Evolutionary conservation across 371 early-diverging fungal genomes (phyloP), one percentile per base, ranked within the genome.

Genomic region (Circinella minor): DNA sequence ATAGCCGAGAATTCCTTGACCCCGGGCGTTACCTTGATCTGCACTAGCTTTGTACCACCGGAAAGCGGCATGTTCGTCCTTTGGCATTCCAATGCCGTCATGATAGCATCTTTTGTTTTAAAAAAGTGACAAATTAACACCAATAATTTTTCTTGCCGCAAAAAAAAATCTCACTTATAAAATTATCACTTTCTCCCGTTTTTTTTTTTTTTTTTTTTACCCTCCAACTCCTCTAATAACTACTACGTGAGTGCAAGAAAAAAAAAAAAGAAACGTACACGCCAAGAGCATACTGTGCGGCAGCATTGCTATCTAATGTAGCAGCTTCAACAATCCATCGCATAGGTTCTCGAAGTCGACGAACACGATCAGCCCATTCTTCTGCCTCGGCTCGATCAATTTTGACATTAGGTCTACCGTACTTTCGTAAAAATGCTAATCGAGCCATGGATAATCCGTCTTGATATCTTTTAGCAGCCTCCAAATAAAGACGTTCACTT

Each of bases 301-400:
- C 77, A 61, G 83, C 69, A 69, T 86, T 70, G 55, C 74, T 65
- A 36, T 85, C 74, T 38, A 76, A 48, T 8, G 82, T 80, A n/a
- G 71, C 71, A 15, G 66, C 67, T 38, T 71, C 66, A 9, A 66
- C 67, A 17, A 71, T 71, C 71, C 66, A 71, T 18, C 63, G 38
- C 43, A 65, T 49, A 68, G 48, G 76, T 62, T 63, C 67, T 79
- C 73, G 39, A 72, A 65, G 57, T 34, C 48, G 20, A 51, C 72
- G 57, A 15, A 81, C 61, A 39, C 69, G 73, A 17, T 76, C 59
- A 71, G 81, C 79, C 90, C 90, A 92, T 55, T 83, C 76, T 67
- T 92, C 87, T 9, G 93, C 89, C 69, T 93, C 92, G 4, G 81
- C 77, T 10, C 89, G 80, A 76, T 94, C 86, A 55, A 95, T 94